Evolutionary conservation across 805 yeast species (phyloP), one percentile per base, ranked within the genome.

Genomic region (Wickerhamomyces chambardii): DNA sequence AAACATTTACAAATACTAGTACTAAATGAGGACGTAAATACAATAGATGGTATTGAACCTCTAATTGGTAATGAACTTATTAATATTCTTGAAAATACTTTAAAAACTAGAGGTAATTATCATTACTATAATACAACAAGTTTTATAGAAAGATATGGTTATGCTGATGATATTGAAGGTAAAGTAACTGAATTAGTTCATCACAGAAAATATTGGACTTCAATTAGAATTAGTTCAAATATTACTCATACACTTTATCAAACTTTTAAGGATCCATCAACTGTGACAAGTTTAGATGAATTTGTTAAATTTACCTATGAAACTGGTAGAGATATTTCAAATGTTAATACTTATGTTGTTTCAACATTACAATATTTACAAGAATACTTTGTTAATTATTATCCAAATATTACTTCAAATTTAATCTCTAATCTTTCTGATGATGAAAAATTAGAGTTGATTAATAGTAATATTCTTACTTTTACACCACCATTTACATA

Each of bases 201-300:
- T 45, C 69, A 68, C 35, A 73, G 77, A 52, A 47, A 68, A 15
- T 78, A 66, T 46, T 83, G 90, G 92, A 67, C 71, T 17, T 70
- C 80, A 0, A 57, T 79, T 26, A 70, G 74, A 41, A 71, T 81
- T 25, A 46, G 51, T 16, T 55, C 64, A 12, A 67, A 73, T 45
- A 75, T 84, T 1, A 61, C 76, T 4, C 48, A 41, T 27, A 32
- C 41, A 16, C 39, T 52, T 16, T 39, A 45, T 24, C 32, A 37
- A 15, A 40, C 51, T 15, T 36, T 54, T 30, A 22, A 39, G 4
- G 30, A 32, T 9, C 36, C 32, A 19, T 33, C 32, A 26, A 36
- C 66, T 75, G 31, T 40, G 49, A 26, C 43, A 55, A 4, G 56
- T 62, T 39, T 69, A 74, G 2, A 52, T 65, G 3, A 47, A 34